Conservation (phyloP, 2,329 filamentous ascomycete species). For the Sporothrix euskadiensis region DNA sequence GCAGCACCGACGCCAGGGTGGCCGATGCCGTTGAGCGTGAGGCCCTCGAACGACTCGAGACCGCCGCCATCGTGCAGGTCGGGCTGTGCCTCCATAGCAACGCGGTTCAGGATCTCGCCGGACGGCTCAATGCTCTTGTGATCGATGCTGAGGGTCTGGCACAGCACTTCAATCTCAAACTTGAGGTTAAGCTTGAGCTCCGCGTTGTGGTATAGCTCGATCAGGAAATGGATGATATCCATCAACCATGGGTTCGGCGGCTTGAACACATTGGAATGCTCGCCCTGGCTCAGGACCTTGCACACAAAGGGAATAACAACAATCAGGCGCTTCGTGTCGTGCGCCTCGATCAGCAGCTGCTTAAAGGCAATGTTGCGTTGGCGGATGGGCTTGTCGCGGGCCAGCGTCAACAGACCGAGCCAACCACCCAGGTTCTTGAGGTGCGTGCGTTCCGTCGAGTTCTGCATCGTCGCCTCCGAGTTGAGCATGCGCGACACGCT, state of each 20-base stretch:
- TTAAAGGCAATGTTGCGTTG: slow-evolving; percentile 98
- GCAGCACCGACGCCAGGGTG: slow-evolving; percentile 63
- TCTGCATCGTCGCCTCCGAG: slow-evolving; percentile 81
- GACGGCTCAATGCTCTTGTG: slow-evolving; percentile 89
- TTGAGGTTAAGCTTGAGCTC: slow-evolving; percentile 96
- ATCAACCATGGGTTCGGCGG: slow-evolving; percentile 97
- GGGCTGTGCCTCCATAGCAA: slow-evolving; percentile 61
- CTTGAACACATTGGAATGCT: slow-evolving; percentile 81
- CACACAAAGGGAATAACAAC: slow-evolving; percentile 97
- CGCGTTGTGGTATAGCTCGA: slow-evolving; percentile 90
- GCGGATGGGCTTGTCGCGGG: slow-evolving; percentile 91
- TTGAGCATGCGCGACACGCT: slow-evolving; percentile 87
- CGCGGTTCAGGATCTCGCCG: slow-evolving; percentile 77
- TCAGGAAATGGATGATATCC: slow-evolving; percentile 88
- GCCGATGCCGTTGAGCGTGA: slow-evolving; percentile 73
- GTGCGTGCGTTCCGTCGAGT: slow-evolving; percentile 78
- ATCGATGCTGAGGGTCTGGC: slow-evolving; percentile 87
- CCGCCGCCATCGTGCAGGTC: slow-evolving; percentile 69
- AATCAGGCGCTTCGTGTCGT: slow-evolving; percentile 86
- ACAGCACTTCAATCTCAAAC: slow-evolving; percentile 97
- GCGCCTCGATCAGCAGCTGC: slow-evolving; percentile 88
- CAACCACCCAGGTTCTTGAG: slow-evolving; percentile 92
- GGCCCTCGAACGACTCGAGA: slow-evolving; percentile 78
- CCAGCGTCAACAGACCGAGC: slow-evolving; percentile 90
- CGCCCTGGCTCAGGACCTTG: slow-evolving; percentile 86